phyloP scores from a whole-genome alignment of 495 filamentous ascomycete species.

The Filosporella fistucella region DNA sequence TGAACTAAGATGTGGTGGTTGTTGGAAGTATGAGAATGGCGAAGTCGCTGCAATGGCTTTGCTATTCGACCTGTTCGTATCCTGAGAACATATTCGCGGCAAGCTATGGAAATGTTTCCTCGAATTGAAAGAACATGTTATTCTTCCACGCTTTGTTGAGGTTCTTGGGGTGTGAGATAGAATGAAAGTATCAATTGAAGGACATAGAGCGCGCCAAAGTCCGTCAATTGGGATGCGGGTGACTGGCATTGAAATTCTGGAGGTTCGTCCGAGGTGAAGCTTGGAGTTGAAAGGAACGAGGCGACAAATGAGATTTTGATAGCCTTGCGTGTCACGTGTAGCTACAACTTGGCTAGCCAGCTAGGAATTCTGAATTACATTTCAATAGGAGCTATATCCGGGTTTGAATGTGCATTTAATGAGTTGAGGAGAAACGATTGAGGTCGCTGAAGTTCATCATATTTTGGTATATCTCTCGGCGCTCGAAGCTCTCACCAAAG shows the following conservation, averaged over 20 bases:
- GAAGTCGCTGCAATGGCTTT: not conserved
- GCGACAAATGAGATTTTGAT: too few species aligned
- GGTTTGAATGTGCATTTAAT: not conserved
- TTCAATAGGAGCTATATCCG: not conserved
- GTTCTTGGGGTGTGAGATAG: slow-evolving; percentile 19
- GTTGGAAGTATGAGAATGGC: not conserved
- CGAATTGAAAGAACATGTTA: too few species aligned
- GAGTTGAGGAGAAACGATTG: too few species aligned
- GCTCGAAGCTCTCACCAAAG: not conserved
- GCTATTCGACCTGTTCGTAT: not conserved
- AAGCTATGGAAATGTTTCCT: not conserved
- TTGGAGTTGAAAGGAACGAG: too few species aligned
- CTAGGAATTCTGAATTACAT: too few species aligned
- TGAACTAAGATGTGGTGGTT: too few species aligned
- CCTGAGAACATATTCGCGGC: too few species aligned
- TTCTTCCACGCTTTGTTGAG: too few species aligned
- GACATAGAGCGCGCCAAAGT: slow-evolving; percentile 65
- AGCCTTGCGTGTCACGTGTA: slow-evolving; percentile 15
- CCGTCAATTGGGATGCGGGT: slow-evolving; percentile 49
- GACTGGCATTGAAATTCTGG: slow-evolving; percentile 17
- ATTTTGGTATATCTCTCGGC: not conserved
- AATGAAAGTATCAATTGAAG: slow-evolving; percentile 41
- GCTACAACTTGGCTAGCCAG: too few species aligned
- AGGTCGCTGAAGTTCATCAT: not conserved
- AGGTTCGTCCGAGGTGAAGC: slow-evolving; percentile 6